phyloP scores from a whole-genome alignment of 805 yeast genomes.

The Schwanniomyces pseudopolymorphus region DNA sequence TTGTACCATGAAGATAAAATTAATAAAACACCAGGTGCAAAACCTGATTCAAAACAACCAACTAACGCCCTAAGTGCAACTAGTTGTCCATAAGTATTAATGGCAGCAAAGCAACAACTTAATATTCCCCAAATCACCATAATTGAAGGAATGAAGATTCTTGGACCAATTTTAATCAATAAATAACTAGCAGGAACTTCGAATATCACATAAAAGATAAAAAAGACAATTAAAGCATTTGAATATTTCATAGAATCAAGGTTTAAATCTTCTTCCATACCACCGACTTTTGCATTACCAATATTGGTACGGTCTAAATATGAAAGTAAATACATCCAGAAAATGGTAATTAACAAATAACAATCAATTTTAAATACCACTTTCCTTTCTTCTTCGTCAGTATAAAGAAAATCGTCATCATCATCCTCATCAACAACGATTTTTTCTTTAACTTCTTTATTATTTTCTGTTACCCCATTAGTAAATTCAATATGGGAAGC shows the following conservation, averaged over 20 bases:
- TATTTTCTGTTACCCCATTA: background rate
- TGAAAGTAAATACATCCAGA: conserved; percentile 62
- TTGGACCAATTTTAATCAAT: conserved; percentile 61
- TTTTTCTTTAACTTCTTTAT: background rate
- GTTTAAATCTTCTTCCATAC: conserved; percentile 54
- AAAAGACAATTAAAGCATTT: conserved; percentile 65
- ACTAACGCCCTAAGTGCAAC: conserved; percentile 63
- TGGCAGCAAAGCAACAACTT: conserved; percentile 55
- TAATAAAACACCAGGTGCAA: conserved; percentile 76
- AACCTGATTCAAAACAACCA: conserved; percentile 69
- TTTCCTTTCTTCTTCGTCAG: background rate
- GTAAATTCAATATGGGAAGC: background rate
- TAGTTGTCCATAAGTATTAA: conserved; percentile 56
- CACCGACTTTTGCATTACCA: conserved; percentile 76
- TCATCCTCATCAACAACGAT: too few relatives aligned
- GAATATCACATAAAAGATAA: conserved; percentile 65
- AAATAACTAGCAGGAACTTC: conserved; percentile 65
- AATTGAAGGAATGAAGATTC: too few relatives aligned
- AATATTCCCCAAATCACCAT: too few relatives aligned
- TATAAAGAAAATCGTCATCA: background rate
- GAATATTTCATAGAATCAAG: conserved; percentile 61
- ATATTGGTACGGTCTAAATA: conserved; percentile 82
- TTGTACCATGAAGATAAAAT: conserved; percentile 65
- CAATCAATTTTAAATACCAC: conserved; percentile 2
- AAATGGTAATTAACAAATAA: background rate